phyloP scores from a whole-genome alignment of 345 rosid species.

The Nasturtium officinale region DNA sequence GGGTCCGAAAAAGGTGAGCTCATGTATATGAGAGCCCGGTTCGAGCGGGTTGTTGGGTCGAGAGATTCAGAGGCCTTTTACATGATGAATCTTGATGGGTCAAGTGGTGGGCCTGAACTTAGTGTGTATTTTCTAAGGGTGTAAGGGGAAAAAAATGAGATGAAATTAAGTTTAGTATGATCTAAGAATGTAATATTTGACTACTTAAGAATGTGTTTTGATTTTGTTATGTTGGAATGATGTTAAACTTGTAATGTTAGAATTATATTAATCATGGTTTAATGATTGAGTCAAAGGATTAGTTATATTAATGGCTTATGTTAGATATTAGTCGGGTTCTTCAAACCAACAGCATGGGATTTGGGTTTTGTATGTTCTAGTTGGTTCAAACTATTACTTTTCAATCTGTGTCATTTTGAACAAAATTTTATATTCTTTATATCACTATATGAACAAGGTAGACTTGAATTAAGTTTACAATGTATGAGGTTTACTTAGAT shows the following conservation, averaged over 20 bases:
- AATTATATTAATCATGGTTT: not conserved
- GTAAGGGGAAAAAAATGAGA: not conserved
- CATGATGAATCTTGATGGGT: slow-evolving; percentile 78
- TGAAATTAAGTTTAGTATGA: not conserved
- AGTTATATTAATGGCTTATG: not conserved
- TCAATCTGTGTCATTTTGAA: too few species aligned
- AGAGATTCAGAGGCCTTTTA: slow-evolving; percentile 91
- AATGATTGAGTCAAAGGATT: not conserved
- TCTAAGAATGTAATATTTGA: slow-evolving; percentile 17
- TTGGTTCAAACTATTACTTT: too few species aligned
- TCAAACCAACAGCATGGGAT: too few species aligned
- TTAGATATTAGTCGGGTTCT: too few species aligned
- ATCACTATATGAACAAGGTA: too few species aligned
- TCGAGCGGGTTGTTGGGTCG: slow-evolving; percentile 90
- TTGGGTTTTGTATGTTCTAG: too few species aligned
- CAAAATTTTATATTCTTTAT: too few species aligned
- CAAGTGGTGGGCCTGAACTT: slow-evolving; percentile 82
- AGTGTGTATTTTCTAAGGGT: slow-evolving; percentile 76
- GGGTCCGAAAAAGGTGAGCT: slow-evolving; percentile 74
- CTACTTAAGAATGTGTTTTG: slow-evolving; percentile 19
- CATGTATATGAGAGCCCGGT: slow-evolving; percentile 96
- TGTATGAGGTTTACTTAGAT: too few species aligned
- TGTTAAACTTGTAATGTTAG: not conserved
- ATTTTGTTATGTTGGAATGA: not conserved
- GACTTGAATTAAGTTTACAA: too few species aligned